Evolutionary conservation across 805 yeast species (phyloP).

Genomic region (Metschnikowia lunata): DNA sequence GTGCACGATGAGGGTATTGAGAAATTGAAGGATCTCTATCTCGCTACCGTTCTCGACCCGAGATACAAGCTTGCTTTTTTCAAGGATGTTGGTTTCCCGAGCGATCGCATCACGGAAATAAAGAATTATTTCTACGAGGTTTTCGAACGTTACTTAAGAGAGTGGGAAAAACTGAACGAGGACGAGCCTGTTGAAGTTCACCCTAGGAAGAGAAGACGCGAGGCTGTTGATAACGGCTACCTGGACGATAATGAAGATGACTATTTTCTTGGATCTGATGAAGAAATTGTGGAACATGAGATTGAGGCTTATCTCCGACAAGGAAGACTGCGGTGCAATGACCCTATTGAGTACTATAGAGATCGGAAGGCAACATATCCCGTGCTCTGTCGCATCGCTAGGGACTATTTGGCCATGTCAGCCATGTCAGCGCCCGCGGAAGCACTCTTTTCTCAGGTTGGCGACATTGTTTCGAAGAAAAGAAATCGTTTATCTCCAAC

Average conservation of each 20-base stretch:
- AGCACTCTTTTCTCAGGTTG: too few species aligned
- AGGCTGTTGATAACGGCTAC: background rate
- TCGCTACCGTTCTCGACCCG: conserved; percentile 7
- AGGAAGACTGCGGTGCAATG: too few species aligned
- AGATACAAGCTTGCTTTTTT: conserved; percentile 1
- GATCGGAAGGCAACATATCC: too few species aligned
- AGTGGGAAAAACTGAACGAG: background rate
- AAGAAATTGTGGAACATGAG: background rate
- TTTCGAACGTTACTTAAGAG: background rate
- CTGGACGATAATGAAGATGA: conserved; percentile 3
- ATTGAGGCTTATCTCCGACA: background rate
- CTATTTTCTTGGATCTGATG: conserved; percentile 2
- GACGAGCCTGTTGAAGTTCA: background rate
- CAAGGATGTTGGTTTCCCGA: background rate
- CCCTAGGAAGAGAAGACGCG: conserved; percentile 1
- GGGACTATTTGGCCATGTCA: too few species aligned
- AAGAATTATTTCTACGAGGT: background rate
- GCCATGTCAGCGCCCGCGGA: too few species aligned
- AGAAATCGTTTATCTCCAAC: too few species aligned
- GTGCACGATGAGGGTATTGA: conserved; percentile 2
- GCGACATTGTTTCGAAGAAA: too few species aligned
- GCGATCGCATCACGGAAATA: background rate
- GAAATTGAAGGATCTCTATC: conserved; percentile 1
- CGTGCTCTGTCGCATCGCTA: too few species aligned
- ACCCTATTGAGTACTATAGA: too few species aligned